Evolutionary conservation across 164 flowering plant genomes (phyloP).

Genomic region (Paratinospora sagittata): DNA sequence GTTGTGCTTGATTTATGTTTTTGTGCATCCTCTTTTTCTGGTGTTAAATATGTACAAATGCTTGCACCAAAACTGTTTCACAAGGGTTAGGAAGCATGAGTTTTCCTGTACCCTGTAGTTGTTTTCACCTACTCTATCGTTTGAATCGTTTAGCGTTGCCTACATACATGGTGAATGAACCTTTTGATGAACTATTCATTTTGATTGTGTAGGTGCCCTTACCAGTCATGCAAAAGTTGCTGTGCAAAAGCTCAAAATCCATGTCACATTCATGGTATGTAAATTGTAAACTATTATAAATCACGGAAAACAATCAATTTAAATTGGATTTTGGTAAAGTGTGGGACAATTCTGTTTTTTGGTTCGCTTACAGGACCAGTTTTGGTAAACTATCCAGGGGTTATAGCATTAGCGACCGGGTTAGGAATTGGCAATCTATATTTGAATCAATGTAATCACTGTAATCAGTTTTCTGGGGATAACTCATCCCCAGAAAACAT

Average conservation of each 20-base stretch:
- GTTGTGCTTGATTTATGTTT: neutral
- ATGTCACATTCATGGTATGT: constrained; percentile 86
- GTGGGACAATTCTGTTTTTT: too few relatives aligned
- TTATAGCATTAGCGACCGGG: too few relatives aligned
- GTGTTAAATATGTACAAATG: neutral
- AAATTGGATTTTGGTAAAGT: too few relatives aligned
- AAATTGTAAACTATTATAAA: neutral
- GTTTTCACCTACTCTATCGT: neutral
- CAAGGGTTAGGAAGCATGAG: neutral
- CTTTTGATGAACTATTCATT: constrained; percentile 7
- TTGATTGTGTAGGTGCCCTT: constrained; percentile 68
- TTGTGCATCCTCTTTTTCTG: neutral
- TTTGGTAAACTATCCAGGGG: too few relatives aligned
- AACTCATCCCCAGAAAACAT: too few relatives aligned
- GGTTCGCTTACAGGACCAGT: too few relatives aligned
- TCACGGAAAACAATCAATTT: neutral
- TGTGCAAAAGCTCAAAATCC: constrained; percentile 94
- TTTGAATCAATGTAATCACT: too few relatives aligned
- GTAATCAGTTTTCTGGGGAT: too few relatives aligned
- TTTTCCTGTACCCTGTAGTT: neutral
- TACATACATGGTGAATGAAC: neutral
- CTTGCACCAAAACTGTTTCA: too few relatives aligned
- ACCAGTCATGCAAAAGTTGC: constrained; percentile 88
- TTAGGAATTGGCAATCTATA: too few relatives aligned
- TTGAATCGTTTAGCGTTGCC: neutral